Base-by-base conservation (phyloP, 2,329 filamentous ascomycete species). In the Fusarium albosuccineum region DNA sequence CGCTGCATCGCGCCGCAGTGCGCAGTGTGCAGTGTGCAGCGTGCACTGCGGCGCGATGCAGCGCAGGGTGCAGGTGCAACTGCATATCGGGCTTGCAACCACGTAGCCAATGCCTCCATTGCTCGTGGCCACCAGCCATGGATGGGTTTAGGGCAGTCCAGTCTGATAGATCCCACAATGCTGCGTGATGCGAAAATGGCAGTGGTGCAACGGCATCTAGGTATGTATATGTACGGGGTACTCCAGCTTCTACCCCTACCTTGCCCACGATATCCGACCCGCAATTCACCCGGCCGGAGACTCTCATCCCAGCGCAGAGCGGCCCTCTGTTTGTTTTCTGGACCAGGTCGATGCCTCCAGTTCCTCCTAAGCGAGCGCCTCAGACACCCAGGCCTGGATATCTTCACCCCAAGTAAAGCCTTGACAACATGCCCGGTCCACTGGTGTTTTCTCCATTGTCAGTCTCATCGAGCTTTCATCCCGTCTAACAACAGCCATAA, bases 1-100 rank as follows among this genome's bases (percentile, higher is more conserved):
- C 36, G 78, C n/a, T n/a, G n/a, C n/a, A n/a, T n/a, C n/a, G n/a
- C n/a, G n/a, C n/a, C 39, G 51, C 17, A 33, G 50, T 36, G 14
- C 33, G 34, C 34, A 30, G 26, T 13, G 44, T 17, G 36, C 42
- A 30, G 42, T 54, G 39, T 40, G 52, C 27, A 61, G 37, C 50
- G 57, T 60, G 60, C 52, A 50, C 40, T 49, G 34, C 58, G 52
- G 40, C 36, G 30, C 57, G 44, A 54, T 59, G 41, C 45, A 45
- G 45, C 22, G 49, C 33, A 48, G 36, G 49, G 62, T 44, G 54
- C 54, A 57, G 45, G 50, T 67, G 66, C 42, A 45, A 62, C 46
- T 55, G 26, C 45, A 62, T 34, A 44, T 48, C 26, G 56, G 46
- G 17, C 17, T 51, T 49, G 45, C 17, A 56, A 55, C 53, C 36